These are phyloP conservation scores for Osmanthus fragrans DNA, from an alignment of 257 asterid genomes.

Conservation along the genomic window DNA sequence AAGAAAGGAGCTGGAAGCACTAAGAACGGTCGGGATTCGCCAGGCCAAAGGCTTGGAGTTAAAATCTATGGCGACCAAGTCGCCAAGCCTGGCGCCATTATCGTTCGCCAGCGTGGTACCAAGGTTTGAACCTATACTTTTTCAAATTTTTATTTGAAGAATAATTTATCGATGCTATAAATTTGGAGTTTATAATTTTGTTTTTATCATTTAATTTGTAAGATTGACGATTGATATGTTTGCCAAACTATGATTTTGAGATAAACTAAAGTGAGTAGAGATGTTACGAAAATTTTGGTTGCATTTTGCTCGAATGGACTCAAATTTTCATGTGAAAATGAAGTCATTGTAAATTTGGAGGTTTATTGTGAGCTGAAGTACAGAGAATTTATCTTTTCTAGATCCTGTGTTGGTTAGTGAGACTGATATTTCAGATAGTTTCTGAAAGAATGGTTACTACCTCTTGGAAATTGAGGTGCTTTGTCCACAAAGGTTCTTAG, in stretches of 20 bases:
- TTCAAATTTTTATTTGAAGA: not conserved
- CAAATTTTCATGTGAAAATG: too few relatives aligned
- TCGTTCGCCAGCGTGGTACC: slow-evolving; percentile 92
- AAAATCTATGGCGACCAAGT: slow-evolving; percentile 85
- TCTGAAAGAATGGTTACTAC: not conserved
- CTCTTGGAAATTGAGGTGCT: not conserved
- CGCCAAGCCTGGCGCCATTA: slow-evolving; percentile 88
- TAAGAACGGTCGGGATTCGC: slow-evolving; percentile 95
- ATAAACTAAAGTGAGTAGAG: too few relatives aligned
- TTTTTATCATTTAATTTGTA: too few relatives aligned
- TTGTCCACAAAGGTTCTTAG: not conserved
- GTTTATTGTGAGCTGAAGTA: not conserved
- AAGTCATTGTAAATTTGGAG: too few relatives aligned
- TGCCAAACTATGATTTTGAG: too few relatives aligned
- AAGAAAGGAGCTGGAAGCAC: slow-evolving; percentile 99
- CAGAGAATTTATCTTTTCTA: not conserved
- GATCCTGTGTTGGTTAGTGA: not conserved
- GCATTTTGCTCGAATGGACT: too few relatives aligned
- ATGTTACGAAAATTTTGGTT: too few relatives aligned
- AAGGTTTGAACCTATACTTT: slow-evolving; percentile 48
- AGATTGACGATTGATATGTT: too few relatives aligned
- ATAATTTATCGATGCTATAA: not conserved
- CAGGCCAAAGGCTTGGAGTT: slow-evolving; percentile 90
- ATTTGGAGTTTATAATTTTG: not conserved
- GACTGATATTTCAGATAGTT: not conserved